These are phyloP conservation scores for Zygosaccharomyces sapae DNA, from an alignment of 1,139 yeast genomes.

Conservation along the genomic window DNA sequence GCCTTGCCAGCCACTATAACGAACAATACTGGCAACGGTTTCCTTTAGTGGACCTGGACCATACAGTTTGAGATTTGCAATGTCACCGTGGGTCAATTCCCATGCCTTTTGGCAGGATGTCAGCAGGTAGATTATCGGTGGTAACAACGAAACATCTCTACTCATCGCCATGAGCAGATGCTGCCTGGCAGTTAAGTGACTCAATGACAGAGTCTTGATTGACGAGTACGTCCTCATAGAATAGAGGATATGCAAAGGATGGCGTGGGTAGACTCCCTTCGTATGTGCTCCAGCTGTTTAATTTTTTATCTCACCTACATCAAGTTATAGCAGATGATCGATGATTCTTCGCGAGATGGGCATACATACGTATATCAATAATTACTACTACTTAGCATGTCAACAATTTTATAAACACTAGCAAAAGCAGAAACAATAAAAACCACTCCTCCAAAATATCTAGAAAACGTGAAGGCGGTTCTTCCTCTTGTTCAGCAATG, in stretches of 20 bases:
- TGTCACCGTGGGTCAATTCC: conserved; percentile 17
- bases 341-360: conserved; percentile 5
- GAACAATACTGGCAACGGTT: conserved; percentile 37
- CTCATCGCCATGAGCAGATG: conserved; percentile 70
- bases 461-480: neutral
- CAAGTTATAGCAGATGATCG: neutral
- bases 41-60: conserved; percentile 35
- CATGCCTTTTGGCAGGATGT: conserved; percentile 51
- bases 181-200: conserved; percentile 61
- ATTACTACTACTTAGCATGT: conserved; percentile 5
- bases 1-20: conserved; percentile 30
- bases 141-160: conserved; percentile 67
- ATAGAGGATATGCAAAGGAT: neutral
- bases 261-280: too few species aligned
- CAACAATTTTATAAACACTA: conserved; percentile 5
- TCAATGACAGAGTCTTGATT: conserved; percentile 31
- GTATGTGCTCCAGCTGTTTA: too few species aligned
- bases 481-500: neutral
- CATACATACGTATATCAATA: neutral
- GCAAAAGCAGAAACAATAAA: conserved; percentile 4
- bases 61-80: conserved; percentile 29
- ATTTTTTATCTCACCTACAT: too few species aligned
- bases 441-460: conserved; percentile 4
- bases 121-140: conserved; percentile 55
- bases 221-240: conserved; percentile 23